Conservation (phyloP, 768 basidiomycete genomes). For the Naematelia aurantialba region DNA sequence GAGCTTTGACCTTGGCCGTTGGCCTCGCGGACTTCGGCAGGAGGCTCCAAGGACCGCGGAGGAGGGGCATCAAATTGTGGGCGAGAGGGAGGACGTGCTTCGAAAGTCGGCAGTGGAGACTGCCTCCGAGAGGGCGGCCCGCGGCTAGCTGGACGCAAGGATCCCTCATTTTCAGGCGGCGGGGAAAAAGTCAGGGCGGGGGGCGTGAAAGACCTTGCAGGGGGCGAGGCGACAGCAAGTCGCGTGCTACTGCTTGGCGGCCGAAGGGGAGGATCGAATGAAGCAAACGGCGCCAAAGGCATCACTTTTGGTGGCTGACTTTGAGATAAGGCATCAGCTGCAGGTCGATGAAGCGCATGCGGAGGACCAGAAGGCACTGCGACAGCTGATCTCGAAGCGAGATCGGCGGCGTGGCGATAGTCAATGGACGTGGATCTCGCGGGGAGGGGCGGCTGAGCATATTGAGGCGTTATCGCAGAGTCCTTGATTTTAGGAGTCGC, state of each 20-base stretch:
- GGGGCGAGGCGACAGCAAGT: not conserved
- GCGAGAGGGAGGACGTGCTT: not conserved
- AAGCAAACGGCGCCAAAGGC: conserved; percentile 7
- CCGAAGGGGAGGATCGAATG: conserved; percentile 23
- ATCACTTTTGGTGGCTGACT: not conserved
- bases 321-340: conserved; percentile 1
- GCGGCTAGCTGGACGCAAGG: not conserved
- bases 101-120: conserved; percentile 4
- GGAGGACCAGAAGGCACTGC: not conserved
- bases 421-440: no score
- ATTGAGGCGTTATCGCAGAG: not conserved
- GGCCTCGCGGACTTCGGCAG: not conserved
- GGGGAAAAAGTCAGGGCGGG: conserved; percentile 7
- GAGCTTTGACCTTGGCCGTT: not conserved
- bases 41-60: not conserved
- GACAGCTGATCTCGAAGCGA: no score
- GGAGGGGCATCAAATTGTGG: not conserved
- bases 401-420: no score
- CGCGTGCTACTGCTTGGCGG: conserved; percentile 9
- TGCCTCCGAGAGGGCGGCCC: conserved; percentile 9
- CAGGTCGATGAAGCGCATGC: conserved; percentile 4
- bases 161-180: not conserved
- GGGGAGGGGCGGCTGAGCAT: not conserved
- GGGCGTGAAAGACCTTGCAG: not conserved
- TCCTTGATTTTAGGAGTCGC: not conserved